Evolutionary conservation across 306 rosid species (phyloP).

Genomic region (Quercus wislizeni): DNA sequence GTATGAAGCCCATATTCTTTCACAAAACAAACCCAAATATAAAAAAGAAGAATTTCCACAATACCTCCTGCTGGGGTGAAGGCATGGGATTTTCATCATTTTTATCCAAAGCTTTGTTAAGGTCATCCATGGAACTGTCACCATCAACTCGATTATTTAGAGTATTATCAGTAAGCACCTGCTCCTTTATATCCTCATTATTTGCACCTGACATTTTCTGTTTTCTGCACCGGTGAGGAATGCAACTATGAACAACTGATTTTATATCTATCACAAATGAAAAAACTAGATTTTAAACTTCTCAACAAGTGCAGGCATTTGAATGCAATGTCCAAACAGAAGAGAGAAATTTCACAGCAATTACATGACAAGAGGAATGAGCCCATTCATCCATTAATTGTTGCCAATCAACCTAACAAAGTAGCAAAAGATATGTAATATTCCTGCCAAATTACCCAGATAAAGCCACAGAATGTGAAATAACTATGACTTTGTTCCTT

Average conservation of each 20-base stretch:
- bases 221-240: constrained; percentile 18
- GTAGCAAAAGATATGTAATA: background rate
- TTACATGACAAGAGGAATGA: background rate
- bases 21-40: background rate
- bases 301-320: background rate
- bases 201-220: constrained; percentile 54
- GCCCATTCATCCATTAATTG: background rate
- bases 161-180: constrained; percentile 38
- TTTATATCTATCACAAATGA: constrained; percentile 3
- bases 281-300: background rate
- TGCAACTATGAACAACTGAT: constrained; percentile 14
- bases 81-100: constrained; percentile 57
- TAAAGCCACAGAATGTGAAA: background rate
- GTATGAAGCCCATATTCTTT: background rate
- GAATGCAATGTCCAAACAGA: background rate
- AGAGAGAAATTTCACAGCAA: background rate
- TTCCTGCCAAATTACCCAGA: background rate
- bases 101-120: constrained; percentile 28
- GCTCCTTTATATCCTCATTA: constrained; percentile 51
- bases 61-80: constrained; percentile 73
- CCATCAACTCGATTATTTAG: constrained; percentile 37
- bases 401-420: background rate
- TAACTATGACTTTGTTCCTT: background rate
- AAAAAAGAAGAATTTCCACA: constrained; percentile 5
- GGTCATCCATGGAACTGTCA: constrained; percentile 44